Conservation (phyloP, 2,329 filamentous ascomycete genomes). For the Rhynchosporium secalis region DNA sequence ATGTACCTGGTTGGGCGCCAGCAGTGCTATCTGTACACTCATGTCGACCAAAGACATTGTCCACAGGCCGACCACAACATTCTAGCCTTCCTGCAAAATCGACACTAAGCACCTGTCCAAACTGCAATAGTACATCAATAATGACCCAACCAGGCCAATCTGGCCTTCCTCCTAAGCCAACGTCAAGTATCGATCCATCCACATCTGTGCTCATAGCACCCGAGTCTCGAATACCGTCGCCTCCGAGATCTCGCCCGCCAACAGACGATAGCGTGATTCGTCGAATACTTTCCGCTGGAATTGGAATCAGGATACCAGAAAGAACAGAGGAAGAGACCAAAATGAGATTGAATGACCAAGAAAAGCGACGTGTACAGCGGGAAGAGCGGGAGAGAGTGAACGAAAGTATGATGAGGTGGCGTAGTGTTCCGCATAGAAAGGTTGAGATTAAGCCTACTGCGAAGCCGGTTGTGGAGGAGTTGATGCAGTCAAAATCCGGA, state of each 20-base stretch:
- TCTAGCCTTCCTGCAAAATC: not conserved
- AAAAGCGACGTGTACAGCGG: conserved; percentile 2
- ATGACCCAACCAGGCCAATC: not conserved
- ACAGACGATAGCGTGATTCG: conserved; percentile 1
- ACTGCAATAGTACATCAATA: too few species aligned
- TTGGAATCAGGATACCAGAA: not conserved
- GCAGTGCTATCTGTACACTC: not conserved
- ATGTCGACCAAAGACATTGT: not conserved
- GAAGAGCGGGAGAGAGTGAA: conserved; percentile 7
- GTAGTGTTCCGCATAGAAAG: not conserved
- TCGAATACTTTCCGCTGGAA: conserved; percentile 4
- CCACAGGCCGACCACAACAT: not conserved
- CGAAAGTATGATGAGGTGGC: not conserved
- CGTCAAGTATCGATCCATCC: not conserved
- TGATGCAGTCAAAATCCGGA: not conserved
- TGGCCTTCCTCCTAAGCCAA: not conserved
- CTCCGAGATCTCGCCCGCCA: not conserved
- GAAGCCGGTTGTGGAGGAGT: not conserved
- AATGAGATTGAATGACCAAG: not conserved
- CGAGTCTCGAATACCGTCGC: not conserved
- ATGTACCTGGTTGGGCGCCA: not conserved
- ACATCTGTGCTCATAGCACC: not conserved
- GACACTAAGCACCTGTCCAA: not conserved
- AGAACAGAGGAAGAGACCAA: conserved; percentile 10
- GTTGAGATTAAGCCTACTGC: not conserved